A percentile compares a stretch with the other conserved stretches of the same genome.
These are phyloP conservation scores for Microascus cirrosus DNA, from an alignment of 2,329 filamentous ascomycete genomes.

Conservation along the genomic window DNA sequence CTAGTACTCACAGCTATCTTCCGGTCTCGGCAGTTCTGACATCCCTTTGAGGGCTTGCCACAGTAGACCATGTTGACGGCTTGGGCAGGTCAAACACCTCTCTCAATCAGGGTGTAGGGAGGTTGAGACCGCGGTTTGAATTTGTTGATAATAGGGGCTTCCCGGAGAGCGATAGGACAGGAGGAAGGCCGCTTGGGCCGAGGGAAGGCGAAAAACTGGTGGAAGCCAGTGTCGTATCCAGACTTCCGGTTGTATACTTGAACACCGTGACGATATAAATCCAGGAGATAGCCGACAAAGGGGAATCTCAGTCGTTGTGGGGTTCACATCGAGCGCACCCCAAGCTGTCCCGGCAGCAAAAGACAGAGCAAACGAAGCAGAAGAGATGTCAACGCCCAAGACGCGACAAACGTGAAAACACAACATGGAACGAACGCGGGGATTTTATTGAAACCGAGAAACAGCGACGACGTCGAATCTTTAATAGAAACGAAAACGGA, in stretches of 20 bases:
- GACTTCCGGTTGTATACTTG: background rate
- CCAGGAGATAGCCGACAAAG: background rate
- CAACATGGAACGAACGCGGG: background rate
- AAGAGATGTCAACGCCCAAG: background rate
- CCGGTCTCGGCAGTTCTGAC: constrained; percentile 41
- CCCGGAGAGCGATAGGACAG: background rate
- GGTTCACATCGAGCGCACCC: background rate
- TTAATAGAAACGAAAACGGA: background rate
- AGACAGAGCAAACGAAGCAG: background rate
- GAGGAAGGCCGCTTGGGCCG: background rate
- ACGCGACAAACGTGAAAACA: background rate
- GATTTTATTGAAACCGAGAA: background rate
- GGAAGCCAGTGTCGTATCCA: background rate
- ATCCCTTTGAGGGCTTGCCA: constrained; percentile 45
- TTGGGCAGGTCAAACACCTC: background rate
- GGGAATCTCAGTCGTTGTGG: background rate
- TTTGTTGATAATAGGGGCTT: background rate
- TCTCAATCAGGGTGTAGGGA: background rate
- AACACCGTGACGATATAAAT: background rate
- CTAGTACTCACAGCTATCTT: constrained; percentile 39
- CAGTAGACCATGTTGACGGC: constrained; percentile 41
- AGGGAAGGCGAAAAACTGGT: background rate
- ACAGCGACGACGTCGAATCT: background rate
- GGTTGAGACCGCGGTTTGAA: background rate
- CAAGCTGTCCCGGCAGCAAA: background rate